Base-by-base conservation (phyloP, 2,329 filamentous ascomycete genomes). In the Sporothrix phasma region DNA sequence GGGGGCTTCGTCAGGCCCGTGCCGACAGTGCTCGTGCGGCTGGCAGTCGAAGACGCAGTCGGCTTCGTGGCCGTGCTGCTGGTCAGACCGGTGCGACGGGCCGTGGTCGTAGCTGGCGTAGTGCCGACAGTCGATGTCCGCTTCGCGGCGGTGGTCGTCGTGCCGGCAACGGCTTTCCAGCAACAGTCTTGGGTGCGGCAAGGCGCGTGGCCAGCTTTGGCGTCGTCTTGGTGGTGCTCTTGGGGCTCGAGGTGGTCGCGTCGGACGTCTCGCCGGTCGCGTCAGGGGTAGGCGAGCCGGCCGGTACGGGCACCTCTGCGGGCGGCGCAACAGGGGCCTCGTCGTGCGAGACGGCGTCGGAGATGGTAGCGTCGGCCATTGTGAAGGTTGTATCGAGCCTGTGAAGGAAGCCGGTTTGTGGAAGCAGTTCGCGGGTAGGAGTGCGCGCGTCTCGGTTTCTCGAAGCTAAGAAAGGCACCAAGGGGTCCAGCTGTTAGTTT, bases 351-450 rank as follows among this genome's bases (percentile, higher is more conserved):
- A 71, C 71, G 54, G 70, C 69, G 58, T 74, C 71, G 66, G 70
- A 67, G 51, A 63, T 70, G 46, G 73, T 73, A 69, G 67, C 68
- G 66, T 75, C 73, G 60, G 74, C 72, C 74, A 76, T 76, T 66
- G 56, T 70, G 67, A 66, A 51, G 19, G 37, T 39, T 49, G 47
- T 54, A 24, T 24, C 8, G 5, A 24, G 11, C 34, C 10, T 11
- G 51, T 39, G 31, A n/a, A 39, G 34, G 39, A 19, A 56, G 26
- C 17, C 31, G 11, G 41, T 7, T 56, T 6, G 22, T 15, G 10
- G 51, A 24, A 37, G 47, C 15, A n/a, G 47, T 51, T n/a, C 47
- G 47, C 47, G 47, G 47, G 47, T 17, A 31, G 10, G 26, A 51
- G 10, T 5, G 15, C 34, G 47, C 26, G 51, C 34, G 31, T 56